Percentiles rank a stretch among this genome's conserved stretches.
phyloP scores from a whole-genome alignment of 352 stramenopile genomes.

The Pythium brassicae region DNA sequence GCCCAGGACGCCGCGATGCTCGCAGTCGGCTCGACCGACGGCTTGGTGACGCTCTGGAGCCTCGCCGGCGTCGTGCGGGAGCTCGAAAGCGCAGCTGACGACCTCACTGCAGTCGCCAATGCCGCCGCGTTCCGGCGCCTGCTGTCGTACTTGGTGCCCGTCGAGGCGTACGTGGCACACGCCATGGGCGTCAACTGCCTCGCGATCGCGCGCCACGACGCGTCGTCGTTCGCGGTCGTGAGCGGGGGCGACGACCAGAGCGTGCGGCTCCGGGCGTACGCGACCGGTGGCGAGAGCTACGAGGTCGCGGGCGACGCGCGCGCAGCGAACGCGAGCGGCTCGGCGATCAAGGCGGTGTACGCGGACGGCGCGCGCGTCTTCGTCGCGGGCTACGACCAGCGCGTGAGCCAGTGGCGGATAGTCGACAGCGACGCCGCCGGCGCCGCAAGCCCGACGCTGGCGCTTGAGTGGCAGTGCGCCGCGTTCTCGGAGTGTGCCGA shows the following conservation, averaged over 20 bases:
- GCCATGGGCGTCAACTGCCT: constrained; percentile 85
- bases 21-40: constrained; percentile 79
- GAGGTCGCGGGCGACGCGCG: constrained; percentile 26
- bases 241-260: constrained; percentile 83
- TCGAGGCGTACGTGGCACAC: constrained; percentile 63
- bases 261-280: constrained; percentile 40
- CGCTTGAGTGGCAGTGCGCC: constrained; percentile 48
- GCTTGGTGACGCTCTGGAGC: constrained; percentile 74
- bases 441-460: not conserved
- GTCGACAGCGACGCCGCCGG: not conserved
- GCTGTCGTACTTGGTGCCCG: constrained; percentile 32
- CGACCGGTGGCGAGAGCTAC: constrained; percentile 3
- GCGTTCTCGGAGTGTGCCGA: constrained; percentile 79
- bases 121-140: not conserved
- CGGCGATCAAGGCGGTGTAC: constrained; percentile 71
- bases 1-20: constrained; percentile 27
- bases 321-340: constrained; percentile 67
- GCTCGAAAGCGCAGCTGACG: constrained; percentile 7
- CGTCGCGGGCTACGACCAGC: constrained; percentile 80
- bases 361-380: constrained; percentile 44
- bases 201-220: constrained; percentile 20
- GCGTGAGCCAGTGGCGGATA: constrained; percentile 68
- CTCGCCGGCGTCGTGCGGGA: constrained; percentile 26
- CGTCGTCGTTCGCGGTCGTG: constrained; percentile 44
- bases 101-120: not conserved